These are phyloP conservation scores for Tolypocladium ovalisporum DNA, from an alignment of 2,329 filamentous ascomycete species.

Conservation along the genomic window DNA sequence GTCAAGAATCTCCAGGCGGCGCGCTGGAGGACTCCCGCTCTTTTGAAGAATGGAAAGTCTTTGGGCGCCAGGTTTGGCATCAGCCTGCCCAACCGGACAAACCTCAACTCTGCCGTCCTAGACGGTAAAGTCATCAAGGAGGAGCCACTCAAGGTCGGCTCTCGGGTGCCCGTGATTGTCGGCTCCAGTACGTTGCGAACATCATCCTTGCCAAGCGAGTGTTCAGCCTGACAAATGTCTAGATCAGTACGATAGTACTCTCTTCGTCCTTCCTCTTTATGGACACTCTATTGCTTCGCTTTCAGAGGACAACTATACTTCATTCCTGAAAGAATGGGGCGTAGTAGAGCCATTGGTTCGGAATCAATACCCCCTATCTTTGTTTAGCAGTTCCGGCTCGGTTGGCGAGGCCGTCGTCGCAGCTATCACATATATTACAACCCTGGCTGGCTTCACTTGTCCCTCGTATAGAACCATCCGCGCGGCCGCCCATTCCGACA, in stretches of 20 bases:
- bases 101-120: background rate
- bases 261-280: background rate
- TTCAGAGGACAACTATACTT: background rate
- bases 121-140: background rate
- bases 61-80: background rate
- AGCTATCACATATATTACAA: background rate
- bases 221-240: background rate
- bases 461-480: background rate
- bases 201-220: background rate
- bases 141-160: background rate
- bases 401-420: background rate
- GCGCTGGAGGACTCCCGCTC: background rate
- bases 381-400: background rate
- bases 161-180: background rate
- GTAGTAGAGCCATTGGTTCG: background rate
- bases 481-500: background rate
- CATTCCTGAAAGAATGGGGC: background rate
- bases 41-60: background rate
- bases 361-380: background rate
- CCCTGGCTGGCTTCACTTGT: background rate
- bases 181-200: background rate
- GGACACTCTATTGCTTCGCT: background rate
- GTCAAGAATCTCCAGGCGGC: background rate
- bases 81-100: background rate
- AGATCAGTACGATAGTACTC: background rate